phyloP scores from a whole-genome alignment of 1,139 yeast species.

The Yamadazyma dendronema region DNA sequence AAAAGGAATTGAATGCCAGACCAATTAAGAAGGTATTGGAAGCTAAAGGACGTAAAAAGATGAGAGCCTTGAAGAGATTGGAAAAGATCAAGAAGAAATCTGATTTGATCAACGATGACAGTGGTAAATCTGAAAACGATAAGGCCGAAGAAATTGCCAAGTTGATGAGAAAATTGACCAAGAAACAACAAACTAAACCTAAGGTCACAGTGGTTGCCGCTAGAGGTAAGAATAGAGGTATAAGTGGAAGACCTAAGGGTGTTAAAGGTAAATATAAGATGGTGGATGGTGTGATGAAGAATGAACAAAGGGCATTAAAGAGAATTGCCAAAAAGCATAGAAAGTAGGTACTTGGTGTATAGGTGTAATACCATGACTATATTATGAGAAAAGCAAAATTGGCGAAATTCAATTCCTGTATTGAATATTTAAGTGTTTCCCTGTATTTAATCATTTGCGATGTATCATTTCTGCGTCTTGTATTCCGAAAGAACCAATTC shows the following conservation, averaged over 20 bases:
- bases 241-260: constrained; percentile 95
- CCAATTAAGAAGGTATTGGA: constrained; percentile 97
- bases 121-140: constrained; percentile 83
- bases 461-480: no score
- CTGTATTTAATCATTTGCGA: no score
- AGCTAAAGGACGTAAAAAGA: constrained; percentile 95
- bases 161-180: constrained; percentile 77
- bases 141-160: constrained; percentile 91
- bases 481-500: no score
- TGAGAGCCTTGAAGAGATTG: constrained; percentile 85
- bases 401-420: no score
- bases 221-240: constrained; percentile 78
- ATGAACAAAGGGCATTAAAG: constrained; percentile 89
- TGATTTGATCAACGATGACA: constrained; percentile 86
- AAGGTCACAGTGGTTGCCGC: constrained; percentile 90
- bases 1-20: constrained; percentile 89
- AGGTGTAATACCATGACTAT: no score
- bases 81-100: constrained; percentile 94
- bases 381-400: no score
- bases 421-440: no score
- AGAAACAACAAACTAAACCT: constrained; percentile 74
- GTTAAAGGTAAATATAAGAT: constrained; percentile 96
- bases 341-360: constrained; percentile 17
- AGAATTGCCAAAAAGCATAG: constrained; percentile 81
- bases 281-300: constrained; percentile 98